Base-by-base conservation (phyloP, 2,329 filamentous ascomycete species). In the Fusarium verticillioides region DNA sequence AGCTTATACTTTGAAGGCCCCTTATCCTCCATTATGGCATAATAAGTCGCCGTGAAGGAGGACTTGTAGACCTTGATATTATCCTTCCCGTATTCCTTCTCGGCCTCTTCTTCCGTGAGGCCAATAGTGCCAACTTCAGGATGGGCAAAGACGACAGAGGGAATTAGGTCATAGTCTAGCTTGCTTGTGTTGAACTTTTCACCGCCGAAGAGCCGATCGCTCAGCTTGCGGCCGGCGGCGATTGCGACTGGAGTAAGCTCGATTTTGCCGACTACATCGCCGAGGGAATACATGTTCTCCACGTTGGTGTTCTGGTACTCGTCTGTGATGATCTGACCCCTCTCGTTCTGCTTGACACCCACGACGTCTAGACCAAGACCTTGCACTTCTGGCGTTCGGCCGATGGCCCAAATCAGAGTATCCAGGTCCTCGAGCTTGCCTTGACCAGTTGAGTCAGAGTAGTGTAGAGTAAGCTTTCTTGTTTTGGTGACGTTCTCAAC, bases 161-260 rank as follows among this genome's bases (percentile, higher is more conserved):
- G 52, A 56, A 56, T 56, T 4, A 42, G 52, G 5, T 23, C 1
- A 5, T 42, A 56, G 15, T 32, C 10, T 8, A 56, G 37, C 15
- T 56, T 42, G 4, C 37, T 56, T 10, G 0, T 42, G 21, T 0
- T 5, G 4, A 42, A 42, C 0, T 19, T 3, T 15, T 42, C 26
- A 19, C 52, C 52, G 1, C 52, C 26, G 15, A 56, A 56, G 13
- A 56, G 37, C 3, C 36, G 26, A 23, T 56, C 52, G 21, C 52
- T 23, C 1, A 56, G 37, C 37, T 56, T 56, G 7, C 36, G 52
- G 3, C 37, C 37, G 21, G 37, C 52, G 26, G 52, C 52, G 4
- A 56, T 42, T 5, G 36, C 36, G 0, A 32, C 52, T 32, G 36
- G 52, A 19, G 52, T 56, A 5, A 56, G 52, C 10, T 56, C 52